Evolutionary conservation across 805 yeast species (phyloP).

Genomic region (Candida sakaeoensis): DNA sequence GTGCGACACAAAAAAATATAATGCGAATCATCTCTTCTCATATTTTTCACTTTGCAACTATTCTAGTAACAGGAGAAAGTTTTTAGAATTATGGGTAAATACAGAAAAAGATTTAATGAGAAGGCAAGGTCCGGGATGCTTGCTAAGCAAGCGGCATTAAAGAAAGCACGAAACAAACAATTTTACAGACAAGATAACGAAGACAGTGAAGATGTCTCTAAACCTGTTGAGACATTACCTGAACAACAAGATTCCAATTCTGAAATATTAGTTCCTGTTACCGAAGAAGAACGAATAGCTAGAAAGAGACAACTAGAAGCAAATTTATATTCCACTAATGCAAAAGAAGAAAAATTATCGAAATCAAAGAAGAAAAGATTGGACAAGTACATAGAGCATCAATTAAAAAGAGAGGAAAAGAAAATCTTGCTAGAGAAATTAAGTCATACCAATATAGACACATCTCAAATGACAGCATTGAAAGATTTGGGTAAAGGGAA

Average conservation of each 20-base stretch:
- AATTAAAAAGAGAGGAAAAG: conserved; percentile 83
- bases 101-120: conserved; percentile 76
- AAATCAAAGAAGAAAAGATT: conserved; percentile 70
- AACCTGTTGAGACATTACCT: conserved; percentile 10
- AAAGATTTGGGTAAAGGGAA: conserved; percentile 75
- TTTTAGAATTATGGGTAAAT: conserved; percentile 61
- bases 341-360: conserved; percentile 63
- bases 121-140: conserved; percentile 84
- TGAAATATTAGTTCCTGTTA: conserved; percentile 58
- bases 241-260: conserved; percentile 50
- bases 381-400: conserved; percentile 91
- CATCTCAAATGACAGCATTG: conserved; percentile 64
- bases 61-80: too few species aligned
- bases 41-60: conserved; percentile 6
- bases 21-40: conserved; percentile 5
- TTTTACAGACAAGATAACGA: conserved; percentile 50
- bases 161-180: conserved; percentile 65
- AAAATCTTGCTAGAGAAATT: conserved; percentile 71
- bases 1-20: neutral
- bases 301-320: conserved; percentile 64
- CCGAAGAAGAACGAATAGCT: conserved; percentile 57
- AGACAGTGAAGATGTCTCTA: conserved; percentile 10
- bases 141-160: conserved; percentile 70
- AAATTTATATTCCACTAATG: conserved; percentile 51
- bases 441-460: conserved; percentile 64